Base-by-base conservation (phyloP, 2,329 filamentous ascomycete species). In the Diaporthe ampelina region DNA sequence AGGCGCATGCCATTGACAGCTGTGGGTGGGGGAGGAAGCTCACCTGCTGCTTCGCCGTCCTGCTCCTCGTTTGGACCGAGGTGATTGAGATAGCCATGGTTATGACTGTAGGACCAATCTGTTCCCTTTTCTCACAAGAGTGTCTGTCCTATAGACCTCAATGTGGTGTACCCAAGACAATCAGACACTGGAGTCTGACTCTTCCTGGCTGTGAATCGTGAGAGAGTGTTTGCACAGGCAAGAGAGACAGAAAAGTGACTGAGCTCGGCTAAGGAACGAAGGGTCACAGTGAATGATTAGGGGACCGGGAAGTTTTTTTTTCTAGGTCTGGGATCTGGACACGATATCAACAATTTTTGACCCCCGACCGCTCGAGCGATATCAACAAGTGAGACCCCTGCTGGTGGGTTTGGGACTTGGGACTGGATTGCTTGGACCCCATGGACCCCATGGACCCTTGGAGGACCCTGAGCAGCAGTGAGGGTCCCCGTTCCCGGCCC, bases 361-460 rank as follows among this genome's bases (percentile, higher is more conserved):
- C 35, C 70, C 67, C 61, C 61, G 74, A 75, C 74, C 63, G 70
- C 71, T 70, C 70, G 50, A 70, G 65, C 71, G 74, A 75, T 75
- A 75, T 75, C 74, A 75, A 75, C 74, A 75, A 70, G 70, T 72
- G 70, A 32, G 40, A 75, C 59, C 74, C 74, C 58, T 75, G 74
- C 70, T 72, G 70, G 70, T 54, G 48, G 59, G 57, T 48, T 72
- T 56, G 58, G 70, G 57, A 71, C 48, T 72, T 63, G 45, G 56
- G 43, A 54, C 63, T 52, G 45, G 63, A 72, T 40, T 50, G 69
- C 57, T 61, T 72, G 70, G 57, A 35, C 70, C 59, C 68, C 54
- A 48, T 50, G 37, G 35, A 26, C 35, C 61, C 43, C 29, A 67
- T 52, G 54, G 61, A 67, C 59, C 68, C 59, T 54, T 73, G 52